Conservation (phyloP, 2,329 filamentous ascomycete species). For the Cladorrhinum sp. region DNA sequence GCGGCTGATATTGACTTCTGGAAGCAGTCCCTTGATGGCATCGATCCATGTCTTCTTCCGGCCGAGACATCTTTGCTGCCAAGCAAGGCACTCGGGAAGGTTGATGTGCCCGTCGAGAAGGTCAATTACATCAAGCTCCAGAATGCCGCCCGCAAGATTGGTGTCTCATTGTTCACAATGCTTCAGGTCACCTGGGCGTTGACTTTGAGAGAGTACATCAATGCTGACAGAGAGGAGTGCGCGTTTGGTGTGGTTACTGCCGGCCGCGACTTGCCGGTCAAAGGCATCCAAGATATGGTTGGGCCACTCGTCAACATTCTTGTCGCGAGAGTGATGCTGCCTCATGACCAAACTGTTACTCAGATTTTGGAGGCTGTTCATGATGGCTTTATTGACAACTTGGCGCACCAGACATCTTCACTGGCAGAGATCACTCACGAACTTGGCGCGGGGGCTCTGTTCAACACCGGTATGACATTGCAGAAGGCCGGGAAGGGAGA, state of each 20-base stretch:
- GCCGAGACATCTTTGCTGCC: background rate
- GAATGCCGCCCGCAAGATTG: slow-evolving; percentile 2
- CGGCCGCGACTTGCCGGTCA: slow-evolving; percentile 13
- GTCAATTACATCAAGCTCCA: slow-evolving; percentile 8
- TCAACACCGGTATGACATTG: slow-evolving; percentile 19
- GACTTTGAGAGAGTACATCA: slow-evolving; percentile 11
- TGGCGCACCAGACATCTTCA: slow-evolving; percentile 14
- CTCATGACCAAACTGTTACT: slow-evolving; percentile 5
- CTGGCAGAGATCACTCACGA: slow-evolving; percentile 18
- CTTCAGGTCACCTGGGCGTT: slow-evolving; percentile 15
- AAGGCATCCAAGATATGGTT: slow-evolving; percentile 6
- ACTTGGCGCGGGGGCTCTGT: slow-evolving; percentile 9
- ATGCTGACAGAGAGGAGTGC: slow-evolving; percentile 9
- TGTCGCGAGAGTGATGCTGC: slow-evolving; percentile 4
- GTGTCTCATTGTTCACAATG: slow-evolving; percentile 10
- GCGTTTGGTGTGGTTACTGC: slow-evolving; percentile 16
- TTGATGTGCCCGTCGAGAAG: background rate
- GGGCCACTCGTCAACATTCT: slow-evolving; percentile 17
- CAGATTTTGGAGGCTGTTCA: slow-evolving; percentile 10
- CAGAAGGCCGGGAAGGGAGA: slow-evolving; percentile 2
- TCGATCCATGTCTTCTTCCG: slow-evolving; percentile 11
- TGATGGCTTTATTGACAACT: slow-evolving; percentile 14
- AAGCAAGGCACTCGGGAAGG: background rate
- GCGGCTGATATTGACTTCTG: slow-evolving; percentile 9
- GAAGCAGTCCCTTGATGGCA: slow-evolving; percentile 11